These are phyloP conservation scores for Pseudocercospora vitis DNA, from an alignment of 2,329 filamentous ascomycete genomes.

Conservation along the genomic window DNA sequence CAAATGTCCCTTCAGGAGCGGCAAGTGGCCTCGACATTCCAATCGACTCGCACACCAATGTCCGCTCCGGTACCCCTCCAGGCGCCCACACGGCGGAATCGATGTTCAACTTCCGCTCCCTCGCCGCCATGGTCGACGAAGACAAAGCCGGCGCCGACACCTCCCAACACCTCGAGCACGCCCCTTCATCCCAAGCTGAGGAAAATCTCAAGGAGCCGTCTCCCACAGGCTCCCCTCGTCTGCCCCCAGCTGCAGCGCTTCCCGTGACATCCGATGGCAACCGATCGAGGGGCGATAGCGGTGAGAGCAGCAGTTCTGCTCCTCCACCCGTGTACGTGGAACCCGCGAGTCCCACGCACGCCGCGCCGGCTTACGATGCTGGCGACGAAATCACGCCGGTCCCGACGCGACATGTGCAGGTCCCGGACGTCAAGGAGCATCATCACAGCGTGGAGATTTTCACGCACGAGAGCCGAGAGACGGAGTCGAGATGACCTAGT, in stretches of 20 bases:
- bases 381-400: conserved; percentile 9
- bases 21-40: conserved; percentile 56
- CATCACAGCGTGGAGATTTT: conserved; percentile 3
- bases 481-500: conserved; percentile 1
- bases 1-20: conserved; percentile 45
- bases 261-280: conserved; percentile 20
- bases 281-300: conserved; percentile 33
- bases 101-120: conserved; percentile 87
- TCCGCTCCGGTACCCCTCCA: conserved; percentile 44
- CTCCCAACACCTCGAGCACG: conserved; percentile 43
- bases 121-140: conserved; percentile 77
- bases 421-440: neutral
- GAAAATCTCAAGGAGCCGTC: conserved; percentile 27
- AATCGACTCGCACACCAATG: conserved; percentile 30
- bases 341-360: conserved; percentile 1
- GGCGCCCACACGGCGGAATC: conserved; percentile 61
- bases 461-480: neutral
- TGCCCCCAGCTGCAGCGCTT: conserved; percentile 10
- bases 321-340: conserved; percentile 31
- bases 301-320: conserved; percentile 28
- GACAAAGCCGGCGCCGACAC: conserved; percentile 47
- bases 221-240: conserved; percentile 17
- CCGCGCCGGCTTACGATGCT: neutral
- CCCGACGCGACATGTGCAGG: neutral
- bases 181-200: conserved; percentile 20